phyloP scores from a whole-genome alignment of 345 rosid genomes.

The Barbarea vulgaris region DNA sequence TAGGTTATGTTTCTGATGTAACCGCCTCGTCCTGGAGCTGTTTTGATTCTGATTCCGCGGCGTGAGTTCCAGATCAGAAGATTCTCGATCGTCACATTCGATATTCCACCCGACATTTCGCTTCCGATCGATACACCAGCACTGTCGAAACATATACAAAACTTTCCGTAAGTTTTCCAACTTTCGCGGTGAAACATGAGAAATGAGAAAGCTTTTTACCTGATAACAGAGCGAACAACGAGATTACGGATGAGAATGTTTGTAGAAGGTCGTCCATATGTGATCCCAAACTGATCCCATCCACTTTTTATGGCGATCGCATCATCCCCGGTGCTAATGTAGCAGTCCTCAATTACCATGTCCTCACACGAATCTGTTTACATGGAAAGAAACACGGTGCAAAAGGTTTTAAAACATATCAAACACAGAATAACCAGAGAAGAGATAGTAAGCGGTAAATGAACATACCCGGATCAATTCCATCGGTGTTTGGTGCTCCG shows the following conservation, averaged over 20 bases:
- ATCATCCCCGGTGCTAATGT: constrained; percentile 97
- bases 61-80: constrained; percentile 77
- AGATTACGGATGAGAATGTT: constrained; percentile 89
- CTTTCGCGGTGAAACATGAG: constrained; percentile 12
- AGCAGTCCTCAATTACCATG: constrained; percentile 93
- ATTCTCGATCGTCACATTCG: constrained; percentile 75
- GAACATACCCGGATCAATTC: constrained; percentile 88
- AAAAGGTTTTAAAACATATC: neutral
- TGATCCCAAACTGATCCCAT: constrained; percentile 98
- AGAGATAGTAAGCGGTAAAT: neutral
- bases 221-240: constrained; percentile 88
- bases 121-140: constrained; percentile 93
- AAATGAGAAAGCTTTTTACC: constrained; percentile 50
- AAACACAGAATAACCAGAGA: neutral
- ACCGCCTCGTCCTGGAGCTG: constrained; percentile 91
- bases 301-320: constrained; percentile 96
- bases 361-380: constrained; percentile 88
- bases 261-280: constrained; percentile 74
- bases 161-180: neutral
- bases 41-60: constrained; percentile 85
- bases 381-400: neutral
- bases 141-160: constrained; percentile 42
- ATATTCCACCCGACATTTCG: constrained; percentile 94
- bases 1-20: constrained; percentile 64
- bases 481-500: constrained; percentile 96